Base-by-base conservation (phyloP, 352 stramenopile genomes). In the Globisporangium mamillatum region DNA sequence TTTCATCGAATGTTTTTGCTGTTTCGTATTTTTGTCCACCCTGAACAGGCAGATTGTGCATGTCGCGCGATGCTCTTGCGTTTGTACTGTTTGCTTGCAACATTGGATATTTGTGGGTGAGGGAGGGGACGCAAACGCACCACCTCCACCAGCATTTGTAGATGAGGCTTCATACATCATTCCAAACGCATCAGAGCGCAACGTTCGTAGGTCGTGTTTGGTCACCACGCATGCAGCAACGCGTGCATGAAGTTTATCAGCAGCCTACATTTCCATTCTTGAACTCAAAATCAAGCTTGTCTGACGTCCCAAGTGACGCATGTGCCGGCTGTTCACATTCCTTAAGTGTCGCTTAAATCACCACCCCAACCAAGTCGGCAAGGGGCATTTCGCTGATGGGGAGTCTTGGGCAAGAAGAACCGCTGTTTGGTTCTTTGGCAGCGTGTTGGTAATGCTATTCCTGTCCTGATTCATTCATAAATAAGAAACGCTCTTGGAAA, bases 221-320 rank as follows among this genome's bases (percentile, higher is more conserved):
- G 34, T 12, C 34, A 38, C 6, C 34, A 44, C 12, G 36, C 36
- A 44, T 32, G 27, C 27, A 32, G 27, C 27, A 32, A 32, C 0
- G 38, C 38, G 10, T 10, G 38, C 38, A 20, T 16, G 14, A 14
- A 20, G 12, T 18, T 4, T 20, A 46, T 20, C 12, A 46, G 10
- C 27, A 60, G 54, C n/a, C 5, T 22, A 10, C 54, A 9, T 60
- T 60, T n/a, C 53, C 5, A 59, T 10, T 10, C 7, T 36, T 36
- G 5, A 59, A 50, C 32, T 5, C 12, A 62, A 52, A 53, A 41
- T 41, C 54, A 24, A 41, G 38, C 14, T 46, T 46, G 12, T 20
- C 58, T 63, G 58, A n/a, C 36, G 34, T 38, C 20, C 0, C 36
- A 38, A 38, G 58, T 63, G 58, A 29, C 58, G 58, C 58, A 63